phyloP scores from a whole-genome alignment of 257 asterid species.

The Gentiana dahurica region DNA sequence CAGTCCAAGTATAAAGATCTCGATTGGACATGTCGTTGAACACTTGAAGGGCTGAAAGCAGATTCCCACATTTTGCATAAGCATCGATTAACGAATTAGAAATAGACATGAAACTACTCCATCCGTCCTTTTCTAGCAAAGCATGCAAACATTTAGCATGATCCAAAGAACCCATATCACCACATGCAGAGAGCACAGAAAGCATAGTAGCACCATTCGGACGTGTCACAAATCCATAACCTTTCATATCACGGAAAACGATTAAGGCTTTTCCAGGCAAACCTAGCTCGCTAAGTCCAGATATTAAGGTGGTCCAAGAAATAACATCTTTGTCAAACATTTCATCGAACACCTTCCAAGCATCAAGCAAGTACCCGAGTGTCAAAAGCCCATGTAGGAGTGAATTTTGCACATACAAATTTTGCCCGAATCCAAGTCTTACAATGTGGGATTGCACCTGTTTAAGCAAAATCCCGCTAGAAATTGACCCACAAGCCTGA shows the following conservation, averaged over 20 bases:
- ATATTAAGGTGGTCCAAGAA: slow-evolving; percentile 42
- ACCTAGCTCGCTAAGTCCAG: slow-evolving; percentile 37
- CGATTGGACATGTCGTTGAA: slow-evolving; percentile 19
- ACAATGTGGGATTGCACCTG: slow-evolving; percentile 1
- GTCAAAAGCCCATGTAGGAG: not conserved
- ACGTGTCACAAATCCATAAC: slow-evolving; percentile 4
- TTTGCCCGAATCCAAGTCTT: slow-evolving; percentile 2
- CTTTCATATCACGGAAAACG: slow-evolving; percentile 8
- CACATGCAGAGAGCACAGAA: slow-evolving; percentile 40
- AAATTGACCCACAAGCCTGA: slow-evolving; percentile 22
- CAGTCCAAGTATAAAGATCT: slow-evolving; percentile 48
- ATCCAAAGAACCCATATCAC: slow-evolving; percentile 29
- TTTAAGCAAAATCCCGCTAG: slow-evolving; percentile 7
- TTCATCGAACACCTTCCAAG: slow-evolving; percentile 34
- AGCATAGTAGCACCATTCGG: slow-evolving; percentile 29
- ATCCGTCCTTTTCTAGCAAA: slow-evolving; percentile 31
- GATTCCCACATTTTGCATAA: slow-evolving; percentile 40
- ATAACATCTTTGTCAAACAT: slow-evolving; percentile 42
- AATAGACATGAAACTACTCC: slow-evolving; percentile 24
- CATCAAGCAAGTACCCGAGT: slow-evolving; percentile 7
- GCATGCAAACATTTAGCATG: slow-evolving; percentile 31
- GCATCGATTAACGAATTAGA: slow-evolving; percentile 37
- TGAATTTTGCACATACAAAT: slow-evolving; percentile 6
- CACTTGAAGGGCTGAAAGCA: slow-evolving; percentile 13
- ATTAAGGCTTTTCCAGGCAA: slow-evolving; percentile 12